phyloP scores from a whole-genome alignment of 2,329 filamentous ascomycete genomes.

The Leptoxyphium fumago region DNA sequence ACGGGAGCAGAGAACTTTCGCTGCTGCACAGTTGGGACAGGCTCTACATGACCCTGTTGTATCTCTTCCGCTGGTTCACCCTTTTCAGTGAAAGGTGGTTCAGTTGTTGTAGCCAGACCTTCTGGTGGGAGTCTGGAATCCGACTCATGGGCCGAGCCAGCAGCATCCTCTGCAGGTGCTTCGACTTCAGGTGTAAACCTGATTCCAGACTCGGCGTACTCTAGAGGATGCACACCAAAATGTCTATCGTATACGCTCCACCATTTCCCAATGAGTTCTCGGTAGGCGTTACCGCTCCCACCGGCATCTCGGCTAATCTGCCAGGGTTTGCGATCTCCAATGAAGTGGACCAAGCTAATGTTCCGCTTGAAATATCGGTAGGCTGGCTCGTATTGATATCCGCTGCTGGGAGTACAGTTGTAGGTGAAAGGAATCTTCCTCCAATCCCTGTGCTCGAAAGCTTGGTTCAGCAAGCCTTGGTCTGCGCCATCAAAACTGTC shows the following conservation, averaged over 20 bases:
- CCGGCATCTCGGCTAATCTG: constrained; percentile 25
- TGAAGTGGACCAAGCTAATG: constrained; percentile 89
- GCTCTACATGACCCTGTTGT: constrained; percentile 27
- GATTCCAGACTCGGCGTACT: constrained; percentile 4
- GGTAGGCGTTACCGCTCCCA: constrained; percentile 49
- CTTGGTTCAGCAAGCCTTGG: constrained; percentile 88
- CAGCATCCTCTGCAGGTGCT: background rate
- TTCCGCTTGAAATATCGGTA: constrained; percentile 84
- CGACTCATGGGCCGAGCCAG: background rate
- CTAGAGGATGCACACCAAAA: constrained; percentile 31
- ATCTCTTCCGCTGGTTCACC: constrained; percentile 29
- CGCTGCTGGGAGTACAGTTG: constrained; percentile 90
- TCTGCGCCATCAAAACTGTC: constrained; percentile 96
- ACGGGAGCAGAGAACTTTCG: constrained; percentile 42
- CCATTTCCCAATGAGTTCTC: constrained; percentile 76
- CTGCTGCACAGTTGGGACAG: constrained; percentile 31
- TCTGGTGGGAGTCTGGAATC: constrained; percentile 10
- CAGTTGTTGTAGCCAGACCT: constrained; percentile 22
- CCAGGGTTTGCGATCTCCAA: constrained; percentile 87
- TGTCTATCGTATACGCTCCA: constrained; percentile 90
- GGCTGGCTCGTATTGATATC: constrained; percentile 94
- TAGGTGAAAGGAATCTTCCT: constrained; percentile 87
- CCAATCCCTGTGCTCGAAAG: constrained; percentile 64
- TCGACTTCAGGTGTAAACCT: background rate
- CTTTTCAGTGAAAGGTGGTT: constrained; percentile 29